Evolutionary conservation across 169 alveolate genomes (phyloP), one percentile per base, ranked within the genome.

Genomic region (Cryptosporidium sp.): DNA sequence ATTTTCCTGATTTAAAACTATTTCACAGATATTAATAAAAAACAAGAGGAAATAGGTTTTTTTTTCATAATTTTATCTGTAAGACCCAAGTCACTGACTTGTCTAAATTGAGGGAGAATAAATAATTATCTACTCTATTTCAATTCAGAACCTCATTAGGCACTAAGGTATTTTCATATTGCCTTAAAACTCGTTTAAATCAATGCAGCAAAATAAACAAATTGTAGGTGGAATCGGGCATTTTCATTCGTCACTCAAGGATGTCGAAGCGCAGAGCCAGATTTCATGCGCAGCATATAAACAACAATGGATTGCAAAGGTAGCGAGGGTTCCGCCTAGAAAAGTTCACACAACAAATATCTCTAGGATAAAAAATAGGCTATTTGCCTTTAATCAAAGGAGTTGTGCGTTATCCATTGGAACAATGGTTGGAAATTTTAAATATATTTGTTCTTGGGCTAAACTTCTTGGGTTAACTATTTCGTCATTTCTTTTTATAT

Each of bases 321-420:
- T 12, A 10, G 21, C 33, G 18, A 73, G 89, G 42, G 69, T 80
- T 42, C 89, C 89, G 26, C 89, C 89, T 42, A 58, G 89, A 60
- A 80, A 65, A 70, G 89, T 80, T 44, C 75, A 62, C 18, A 62
- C 73, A 44, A 65, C 89, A 4, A 51, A 80, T 8, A 39, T 80
- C 26, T 80, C 89, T 4, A 80, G 60, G 21, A 45, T 80, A 42
- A 80, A 65, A 67, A 80, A 37, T 39, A n/a, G 89, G 10, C 68
- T 80, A 2, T 80, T 80, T 80, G 89, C 89, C 4, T 80, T 62
- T 48, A 80, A 80, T 67, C 89, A 80, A 62, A 80, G 75, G 42
- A 80, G 35, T n/a, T 80, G 89, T 62, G 44, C 89, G 16, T 3
- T 80, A 31, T 80, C 89, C 1, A 60, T 80, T n/a, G 75, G 80